These are phyloP conservation scores for Plasmodium berghei DNA, from an alignment of 169 alveolate genomes.

Conservation along the genomic window DNA sequence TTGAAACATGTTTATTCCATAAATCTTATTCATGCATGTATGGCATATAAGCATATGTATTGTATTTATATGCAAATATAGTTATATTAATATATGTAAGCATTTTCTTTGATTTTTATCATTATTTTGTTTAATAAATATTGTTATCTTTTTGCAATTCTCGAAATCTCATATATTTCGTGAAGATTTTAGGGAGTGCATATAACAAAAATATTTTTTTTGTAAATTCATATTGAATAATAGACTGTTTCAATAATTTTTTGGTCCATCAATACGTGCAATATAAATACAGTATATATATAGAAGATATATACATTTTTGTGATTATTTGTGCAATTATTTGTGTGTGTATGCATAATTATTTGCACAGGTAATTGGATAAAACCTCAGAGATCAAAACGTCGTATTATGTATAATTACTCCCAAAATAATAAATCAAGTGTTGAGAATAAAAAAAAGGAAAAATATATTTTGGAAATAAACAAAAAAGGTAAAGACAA, in stretches of 20 bases:
- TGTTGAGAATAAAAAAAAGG: slow-evolving; percentile 27
- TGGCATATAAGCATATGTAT: background rate
- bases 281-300: background rate
- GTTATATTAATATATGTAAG: background rate
- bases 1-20: background rate
- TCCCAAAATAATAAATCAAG: slow-evolving; percentile 4
- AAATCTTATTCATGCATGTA: background rate
- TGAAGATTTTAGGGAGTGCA: no score
- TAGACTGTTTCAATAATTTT: no score
- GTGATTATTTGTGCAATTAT: no score
- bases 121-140: no score
- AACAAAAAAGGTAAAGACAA: slow-evolving; percentile 33
- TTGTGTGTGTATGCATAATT: background rate
- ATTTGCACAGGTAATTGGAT: background rate
- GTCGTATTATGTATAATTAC: slow-evolving; percentile 40
- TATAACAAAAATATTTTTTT: no score
- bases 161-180: no score
- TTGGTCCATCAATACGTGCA: background rate
- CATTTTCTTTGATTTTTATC: no score
- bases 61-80: background rate
- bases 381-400: background rate
- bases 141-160: no score
- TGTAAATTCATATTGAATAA: no score
- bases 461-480: slow-evolving; percentile 31
- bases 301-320: background rate